phyloP scores from a whole-genome alignment of 2,329 filamentous ascomycete genomes.

The Penicillium brevicompactum region DNA sequence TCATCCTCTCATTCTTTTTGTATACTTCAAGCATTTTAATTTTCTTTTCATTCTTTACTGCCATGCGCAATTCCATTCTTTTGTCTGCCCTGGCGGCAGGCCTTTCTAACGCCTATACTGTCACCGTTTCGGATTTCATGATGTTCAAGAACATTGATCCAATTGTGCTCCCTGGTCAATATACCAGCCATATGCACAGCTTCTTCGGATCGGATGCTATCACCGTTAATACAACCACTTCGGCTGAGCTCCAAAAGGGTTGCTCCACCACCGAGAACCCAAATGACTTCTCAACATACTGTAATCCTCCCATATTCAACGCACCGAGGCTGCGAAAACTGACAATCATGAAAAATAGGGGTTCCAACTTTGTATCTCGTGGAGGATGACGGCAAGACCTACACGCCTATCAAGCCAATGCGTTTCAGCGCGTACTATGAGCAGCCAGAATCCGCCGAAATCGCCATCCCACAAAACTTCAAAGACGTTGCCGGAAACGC shows the following conservation, averaged over 20 bases:
- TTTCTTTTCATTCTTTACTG: neutral
- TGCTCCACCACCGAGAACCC: constrained; percentile 17
- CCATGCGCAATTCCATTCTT: constrained; percentile 2
- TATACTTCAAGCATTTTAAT: neutral
- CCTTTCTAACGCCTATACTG: constrained; percentile 17
- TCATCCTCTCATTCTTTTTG: neutral
- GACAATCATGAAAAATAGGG: constrained; percentile 8
- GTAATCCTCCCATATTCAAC: neutral
- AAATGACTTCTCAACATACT: constrained; percentile 23
- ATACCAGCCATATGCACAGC: constrained; percentile 23
- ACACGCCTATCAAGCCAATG: constrained; percentile 14
- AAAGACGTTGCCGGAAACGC: constrained; percentile 17
- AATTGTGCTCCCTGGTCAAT: constrained; percentile 16
- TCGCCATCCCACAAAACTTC: constrained; percentile 16
- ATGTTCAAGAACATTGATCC: constrained; percentile 25
- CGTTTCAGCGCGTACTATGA: constrained; percentile 21
- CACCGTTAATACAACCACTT: constrained; percentile 14
- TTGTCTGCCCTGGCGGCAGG: constrained; percentile 13
- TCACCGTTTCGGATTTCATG: constrained; percentile 13
- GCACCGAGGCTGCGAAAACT: neutral
- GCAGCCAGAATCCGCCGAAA: constrained; percentile 10
- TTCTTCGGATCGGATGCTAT: constrained; percentile 23
- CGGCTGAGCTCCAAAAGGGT: constrained; percentile 17
- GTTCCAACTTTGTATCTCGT: constrained; percentile 20
- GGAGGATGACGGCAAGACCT: constrained; percentile 11